These are phyloP conservation scores for Fusarium sp. DNA, from an alignment of 2,329 filamentous ascomycete genomes.

Conservation along the genomic window DNA sequence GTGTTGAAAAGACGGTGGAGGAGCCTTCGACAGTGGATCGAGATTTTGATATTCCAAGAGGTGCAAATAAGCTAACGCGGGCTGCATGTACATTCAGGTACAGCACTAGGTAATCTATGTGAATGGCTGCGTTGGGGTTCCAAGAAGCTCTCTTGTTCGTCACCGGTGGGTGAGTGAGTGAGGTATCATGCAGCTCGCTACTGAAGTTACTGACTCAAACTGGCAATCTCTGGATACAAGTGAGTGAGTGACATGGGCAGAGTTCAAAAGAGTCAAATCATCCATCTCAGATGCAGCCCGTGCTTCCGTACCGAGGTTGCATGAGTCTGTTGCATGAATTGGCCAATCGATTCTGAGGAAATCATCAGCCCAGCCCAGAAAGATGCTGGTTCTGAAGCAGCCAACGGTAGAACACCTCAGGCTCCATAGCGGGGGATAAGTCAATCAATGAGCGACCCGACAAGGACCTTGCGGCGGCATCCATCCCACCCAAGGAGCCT, in stretches of 20 bases:
- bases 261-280: slow-evolving; percentile 23
- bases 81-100: background rate
- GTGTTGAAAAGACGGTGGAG: slow-evolving; percentile 35
- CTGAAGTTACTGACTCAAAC: background rate
- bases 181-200: background rate
- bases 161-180: background rate
- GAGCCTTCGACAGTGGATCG: slow-evolving; percentile 20
- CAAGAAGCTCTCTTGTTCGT: background rate
- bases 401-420: background rate
- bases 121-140: background rate
- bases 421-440: slow-evolving; percentile 15
- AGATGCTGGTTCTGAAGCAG: slow-evolving; percentile 9
- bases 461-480: slow-evolving; percentile 6
- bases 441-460: background rate
- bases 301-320: slow-evolving; percentile 30
- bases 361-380: slow-evolving; percentile 31
- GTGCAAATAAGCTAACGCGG: background rate
- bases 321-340: slow-evolving; percentile 21
- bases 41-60: background rate
- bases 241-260: slow-evolving; percentile 18
- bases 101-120: background rate
- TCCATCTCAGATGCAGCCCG: background rate
- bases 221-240: background rate
- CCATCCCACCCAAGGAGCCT: background rate
- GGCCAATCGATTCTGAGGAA: slow-evolving; percentile 26